Evolutionary conservation across 495 filamentous ascomycete species (phyloP).

Genomic region (Podospora anserina): DNA sequence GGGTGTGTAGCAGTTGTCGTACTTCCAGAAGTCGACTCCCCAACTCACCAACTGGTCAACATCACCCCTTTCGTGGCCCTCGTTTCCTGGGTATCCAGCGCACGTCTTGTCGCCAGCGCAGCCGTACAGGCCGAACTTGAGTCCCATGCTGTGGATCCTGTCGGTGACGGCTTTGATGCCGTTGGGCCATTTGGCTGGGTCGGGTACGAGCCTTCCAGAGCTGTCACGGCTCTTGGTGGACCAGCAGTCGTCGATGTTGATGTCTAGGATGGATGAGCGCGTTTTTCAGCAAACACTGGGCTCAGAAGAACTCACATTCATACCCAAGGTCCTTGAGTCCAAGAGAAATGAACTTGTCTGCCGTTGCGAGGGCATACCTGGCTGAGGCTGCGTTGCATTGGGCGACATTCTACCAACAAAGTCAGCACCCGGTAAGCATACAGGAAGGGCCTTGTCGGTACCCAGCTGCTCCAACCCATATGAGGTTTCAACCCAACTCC

Average conservation of each 20-base stretch:
- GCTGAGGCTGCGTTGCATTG: slow-evolving; percentile 26
- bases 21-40: slow-evolving; percentile 68
- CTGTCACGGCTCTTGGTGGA: slow-evolving; percentile 49
- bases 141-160: slow-evolving; percentile 55
- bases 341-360: slow-evolving; percentile 24
- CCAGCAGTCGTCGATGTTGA: slow-evolving; percentile 68
- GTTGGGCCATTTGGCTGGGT: slow-evolving; percentile 57
- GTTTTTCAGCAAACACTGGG: background rate
- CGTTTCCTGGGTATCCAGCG: slow-evolving; percentile 57
- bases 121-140: slow-evolving; percentile 66
- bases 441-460: background rate
- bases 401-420: slow-evolving; percentile 18
- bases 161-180: slow-evolving; percentile 59
- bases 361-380: slow-evolving; percentile 22
- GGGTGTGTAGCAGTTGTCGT: slow-evolving; percentile 60
- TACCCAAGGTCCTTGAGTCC: slow-evolving; percentile 61
- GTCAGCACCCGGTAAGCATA: background rate
- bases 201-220: slow-evolving; percentile 51
- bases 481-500: slow-evolving; percentile 21
- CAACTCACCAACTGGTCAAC: slow-evolving; percentile 60
- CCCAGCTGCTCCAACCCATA: slow-evolving; percentile 30
- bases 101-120: slow-evolving; percentile 63
- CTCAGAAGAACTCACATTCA: slow-evolving; percentile 36
- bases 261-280: slow-evolving; percentile 28
- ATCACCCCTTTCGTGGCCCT: slow-evolving; percentile 62